A percentile compares a stretch with the other conserved stretches of the same genome.
phyloP scores from a whole-genome alignment of 495 filamentous ascomycete genomes.

The Trypethelium eluteriae region DNA sequence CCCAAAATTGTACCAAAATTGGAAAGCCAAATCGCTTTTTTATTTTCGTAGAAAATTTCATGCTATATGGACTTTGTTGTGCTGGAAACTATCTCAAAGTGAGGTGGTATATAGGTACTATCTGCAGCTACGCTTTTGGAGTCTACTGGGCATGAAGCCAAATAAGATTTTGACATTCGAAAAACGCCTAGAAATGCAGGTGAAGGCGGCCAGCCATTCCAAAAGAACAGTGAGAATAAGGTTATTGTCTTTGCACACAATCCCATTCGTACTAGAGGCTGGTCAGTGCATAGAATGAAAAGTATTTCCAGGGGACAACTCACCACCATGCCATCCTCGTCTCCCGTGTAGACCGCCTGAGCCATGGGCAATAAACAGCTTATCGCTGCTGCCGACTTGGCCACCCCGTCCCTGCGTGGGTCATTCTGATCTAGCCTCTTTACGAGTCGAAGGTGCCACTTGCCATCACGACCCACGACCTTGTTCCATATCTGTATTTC shows the following conservation, averaged over 20 bases:
- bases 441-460: constrained; percentile 55
- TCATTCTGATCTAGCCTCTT: constrained; percentile 81
- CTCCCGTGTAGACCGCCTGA: constrained; percentile 81
- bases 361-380: constrained; percentile 81
- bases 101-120: no score
- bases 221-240: no score
- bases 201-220: not conserved
- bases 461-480: constrained; percentile 40
- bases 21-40: no score
- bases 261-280: constrained; percentile 76
- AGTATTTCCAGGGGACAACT: constrained; percentile 30
- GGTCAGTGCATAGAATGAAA: constrained; percentile 22
- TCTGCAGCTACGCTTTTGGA: no score
- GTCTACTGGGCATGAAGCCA: not conserved
- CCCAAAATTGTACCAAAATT: no score
- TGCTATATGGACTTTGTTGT: no score
- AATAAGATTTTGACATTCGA: not conserved
- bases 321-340: constrained; percentile 79
- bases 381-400: constrained; percentile 72
- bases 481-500: constrained; percentile 48
- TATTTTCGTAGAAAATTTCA: no score
- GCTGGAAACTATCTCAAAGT: no score
- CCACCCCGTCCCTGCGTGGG: constrained; percentile 58
- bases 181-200: not conserved
- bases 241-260: constrained; percentile 50